Conservation (phyloP, 2,329 filamentous ascomycete species). For the Alternaria arborescens region DNA sequence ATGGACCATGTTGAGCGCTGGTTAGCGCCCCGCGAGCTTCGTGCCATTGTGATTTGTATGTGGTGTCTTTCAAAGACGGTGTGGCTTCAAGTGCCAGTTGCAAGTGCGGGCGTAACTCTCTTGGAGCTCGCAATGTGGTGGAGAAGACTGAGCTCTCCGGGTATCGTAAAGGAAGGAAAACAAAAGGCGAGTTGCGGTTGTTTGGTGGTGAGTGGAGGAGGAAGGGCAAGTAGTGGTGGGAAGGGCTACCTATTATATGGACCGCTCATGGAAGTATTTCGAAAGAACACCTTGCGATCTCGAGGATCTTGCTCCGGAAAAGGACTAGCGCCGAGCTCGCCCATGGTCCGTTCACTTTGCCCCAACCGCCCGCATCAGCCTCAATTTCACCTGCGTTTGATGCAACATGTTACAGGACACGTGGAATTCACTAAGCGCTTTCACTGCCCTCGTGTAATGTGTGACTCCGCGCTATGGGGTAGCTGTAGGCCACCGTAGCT, state of each 20-base stretch:
- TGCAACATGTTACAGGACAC: slow-evolving; percentile 43
- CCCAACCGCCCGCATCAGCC: slow-evolving; percentile 38
- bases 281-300: slow-evolving; percentile 46
- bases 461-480: slow-evolving; percentile 16
- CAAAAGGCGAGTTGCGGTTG: slow-evolving; percentile 30
- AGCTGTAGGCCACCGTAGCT: slow-evolving; percentile 5
- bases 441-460: not conserved
- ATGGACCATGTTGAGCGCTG: slow-evolving; percentile 85
- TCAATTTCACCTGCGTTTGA: slow-evolving; percentile 39
- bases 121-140: slow-evolving; percentile 36
- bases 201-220: slow-evolving; percentile 30
- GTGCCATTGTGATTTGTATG: slow-evolving; percentile 60
- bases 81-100: slow-evolving; percentile 29
- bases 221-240: slow-evolving; percentile 29
- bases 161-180: slow-evolving; percentile 39
- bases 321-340: slow-evolving; percentile 34
- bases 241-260: slow-evolving; percentile 43
- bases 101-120: slow-evolving; percentile 33
- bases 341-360: slow-evolving; percentile 29
- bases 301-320: slow-evolving; percentile 24
- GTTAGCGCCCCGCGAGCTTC: slow-evolving; percentile 69
- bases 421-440: slow-evolving; percentile 30
- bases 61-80: slow-evolving; percentile 21
- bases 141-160: slow-evolving; percentile 36
- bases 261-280: slow-evolving; percentile 33